Conservation (phyloP, 768 basidiomycete genomes). For the Peribolospora kevripleyi region DNA sequence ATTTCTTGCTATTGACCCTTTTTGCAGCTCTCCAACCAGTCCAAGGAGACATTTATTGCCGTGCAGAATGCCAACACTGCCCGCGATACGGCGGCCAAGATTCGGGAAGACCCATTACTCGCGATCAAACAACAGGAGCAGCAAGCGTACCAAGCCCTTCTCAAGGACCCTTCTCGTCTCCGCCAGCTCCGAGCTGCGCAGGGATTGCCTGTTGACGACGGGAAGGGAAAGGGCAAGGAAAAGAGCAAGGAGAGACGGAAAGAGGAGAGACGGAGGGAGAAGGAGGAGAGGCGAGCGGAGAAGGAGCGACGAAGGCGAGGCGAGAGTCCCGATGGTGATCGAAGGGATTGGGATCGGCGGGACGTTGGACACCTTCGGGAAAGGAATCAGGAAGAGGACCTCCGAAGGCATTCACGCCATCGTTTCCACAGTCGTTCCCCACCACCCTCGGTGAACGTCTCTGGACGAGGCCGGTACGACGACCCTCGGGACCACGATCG, state of each 20-base stretch:
- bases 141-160: conserved; percentile 58
- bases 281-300: conserved; percentile 12
- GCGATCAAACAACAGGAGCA: conserved; percentile 97
- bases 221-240: conserved; percentile 15
- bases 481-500: too few relatives aligned
- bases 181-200: conserved; percentile 13
- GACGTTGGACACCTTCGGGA: not conserved
- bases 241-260: conserved; percentile 9
- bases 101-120: conserved; percentile 88
- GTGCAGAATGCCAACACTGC: conserved; percentile 76
- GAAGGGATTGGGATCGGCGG: not conserved
- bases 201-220: conserved; percentile 8
- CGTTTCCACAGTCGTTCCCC: too few relatives aligned
- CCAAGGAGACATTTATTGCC: conserved; percentile 76
- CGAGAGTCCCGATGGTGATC: not conserved
- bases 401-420: too few relatives aligned
- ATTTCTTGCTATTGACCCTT: too few relatives aligned
- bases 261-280: conserved; percentile 10
- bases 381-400: not conserved
- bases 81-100: conserved; percentile 73
- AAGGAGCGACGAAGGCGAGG: not conserved
- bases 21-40: too few relatives aligned
- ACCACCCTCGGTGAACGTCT: too few relatives aligned
- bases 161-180: conserved; percentile 15
- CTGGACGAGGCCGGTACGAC: too few relatives aligned